Conservation (phyloP, 2,329 filamentous ascomycete species). For the Neoscytalidium dimidiatum region DNA sequence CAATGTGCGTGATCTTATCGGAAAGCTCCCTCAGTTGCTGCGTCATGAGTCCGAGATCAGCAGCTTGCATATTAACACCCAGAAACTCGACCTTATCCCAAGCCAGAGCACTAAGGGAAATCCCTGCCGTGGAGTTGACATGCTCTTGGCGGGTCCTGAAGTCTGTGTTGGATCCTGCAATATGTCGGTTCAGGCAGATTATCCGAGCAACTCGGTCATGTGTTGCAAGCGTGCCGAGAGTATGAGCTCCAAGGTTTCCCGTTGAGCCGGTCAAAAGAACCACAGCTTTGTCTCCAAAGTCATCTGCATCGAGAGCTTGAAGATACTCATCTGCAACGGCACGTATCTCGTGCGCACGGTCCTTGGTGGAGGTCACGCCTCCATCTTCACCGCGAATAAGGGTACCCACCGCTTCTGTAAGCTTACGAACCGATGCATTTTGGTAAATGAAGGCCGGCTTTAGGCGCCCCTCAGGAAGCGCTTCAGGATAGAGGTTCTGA, state of each 20-base stretch:
- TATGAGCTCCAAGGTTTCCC: not conserved
- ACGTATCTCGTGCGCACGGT: not conserved
- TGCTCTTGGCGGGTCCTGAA: not conserved
- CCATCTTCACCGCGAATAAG: not conserved
- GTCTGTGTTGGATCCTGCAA: not conserved
- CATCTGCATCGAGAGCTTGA: not conserved
- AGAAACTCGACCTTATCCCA: not conserved
- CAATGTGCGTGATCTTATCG: conserved; percentile 9
- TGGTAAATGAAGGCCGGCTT: not conserved
- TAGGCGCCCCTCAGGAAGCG: not conserved
- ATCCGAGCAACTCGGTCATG: not conserved
- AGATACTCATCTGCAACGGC: not conserved
- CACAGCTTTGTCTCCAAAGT: not conserved
- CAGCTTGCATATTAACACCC: not conserved
- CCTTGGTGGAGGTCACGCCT: too few relatives aligned
- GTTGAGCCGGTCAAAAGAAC: not conserved
- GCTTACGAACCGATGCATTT: not conserved
- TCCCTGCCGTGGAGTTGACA: not conserved
- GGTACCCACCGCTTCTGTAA: not conserved
- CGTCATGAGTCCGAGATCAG: not conserved
- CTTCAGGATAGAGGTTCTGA: not conserved
- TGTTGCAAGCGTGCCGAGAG: not conserved
- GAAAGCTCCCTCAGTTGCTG: not conserved
- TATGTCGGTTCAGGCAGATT: not conserved
- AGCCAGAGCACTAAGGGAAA: not conserved